Evolutionary conservation across 129 eudicot genomes (phyloP), one percentile per base, ranked within the genome.

Genomic region (Lonicera japonica): DNA sequence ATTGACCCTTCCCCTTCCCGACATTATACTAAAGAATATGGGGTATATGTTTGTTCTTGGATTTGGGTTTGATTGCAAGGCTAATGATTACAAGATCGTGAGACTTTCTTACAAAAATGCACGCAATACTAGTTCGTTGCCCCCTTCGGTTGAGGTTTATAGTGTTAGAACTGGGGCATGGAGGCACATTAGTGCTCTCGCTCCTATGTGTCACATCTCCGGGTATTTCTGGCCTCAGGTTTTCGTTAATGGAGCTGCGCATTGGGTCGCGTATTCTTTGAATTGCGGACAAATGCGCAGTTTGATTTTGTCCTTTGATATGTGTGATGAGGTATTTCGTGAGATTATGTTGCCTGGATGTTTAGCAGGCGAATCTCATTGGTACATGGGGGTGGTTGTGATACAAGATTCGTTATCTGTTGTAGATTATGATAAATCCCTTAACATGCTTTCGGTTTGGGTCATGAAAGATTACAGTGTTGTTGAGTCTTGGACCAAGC

Each of bases 391-490:
- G 40, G 24, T 64, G 34, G 25, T 29, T n/a, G n/a, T n/a, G n/a
- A n/a, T n/a, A n/a, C n/a, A n/a, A n/a, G n/a, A n/a, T n/a, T n/a
- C n/a, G n/a, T 19, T 1, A 23, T 18, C 5, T 21, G 15, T 1
- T 70, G 43, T 23, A n/a, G 21, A 5, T 21, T 22, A 12, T n/a
- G n/a, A n/a, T 21, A 63, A 4, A 61, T 79, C n/a, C n/a, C n/a
- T 2, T 79, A 80, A 80, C 56, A 58, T n/a, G n/a, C n/a, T n/a
- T n/a, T n/a, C n/a, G n/a, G n/a, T n/a, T n/a, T n/a, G n/a, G n/a
- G n/a, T n/a, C 25, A 73, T 73, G 84, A 73, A 70, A 9, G 79
- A 79, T 34, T 79, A 79, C 58, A 76, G 79, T 8, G 70, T 45
- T 13, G 54, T 18, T 19, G 65, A 41, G 16, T 74, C 84, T 19